Base-by-base conservation (phyloP, 208 protist species). In the Sergeia podlipaevii region DNA sequence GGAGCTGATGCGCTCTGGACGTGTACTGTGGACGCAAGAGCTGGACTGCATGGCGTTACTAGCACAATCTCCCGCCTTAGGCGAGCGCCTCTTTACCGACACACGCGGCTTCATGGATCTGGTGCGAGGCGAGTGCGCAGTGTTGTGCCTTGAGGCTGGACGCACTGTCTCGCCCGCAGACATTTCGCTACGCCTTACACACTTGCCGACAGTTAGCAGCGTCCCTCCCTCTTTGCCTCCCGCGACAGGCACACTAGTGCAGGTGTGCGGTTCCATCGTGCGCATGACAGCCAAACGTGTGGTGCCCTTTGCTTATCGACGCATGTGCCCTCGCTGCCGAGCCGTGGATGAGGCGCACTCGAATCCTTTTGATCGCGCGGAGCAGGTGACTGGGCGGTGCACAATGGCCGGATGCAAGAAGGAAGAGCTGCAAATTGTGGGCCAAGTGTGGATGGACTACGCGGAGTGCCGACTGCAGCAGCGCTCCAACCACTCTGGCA, bases 401-500 rank as follows among this genome's bases (percentile, higher is more conserved):
- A 60, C 62, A 41, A 51, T 65, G 23, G 42, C 70, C 26, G 68
- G 56, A 39, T 95, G 87, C 69, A 66, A 77, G 43, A 58, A 70
- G 44, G 87, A 88, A 64, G 74, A 68, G 49, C 56, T 91, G 54
- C 76, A 88, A 43, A 59, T 74, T n/a, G 77, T 86, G 3, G 74
- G 78, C 1, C 77, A 90, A 43, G 70, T 80, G 5, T 91, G 80
- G 82, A 91, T 95, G 84, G 87, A 95, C 74, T 91, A 91, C 65
- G 83, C 79, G 36, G 83, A 95, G 71, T 91, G 87, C 53, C 81
- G 83, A 1, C 78, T 95, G 57, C 87, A 95, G 74, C 87, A 87
- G 75, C 80, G 84, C 36, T 80, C 79, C 20, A 80, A 79, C 48
- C 67, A 79, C 49, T 77, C 75, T 0, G 87, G 87, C 6, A 63